Evolutionary conservation across 768 basidiomycete genomes (phyloP).

Genomic region (Daedaleopsis sinensis): DNA sequence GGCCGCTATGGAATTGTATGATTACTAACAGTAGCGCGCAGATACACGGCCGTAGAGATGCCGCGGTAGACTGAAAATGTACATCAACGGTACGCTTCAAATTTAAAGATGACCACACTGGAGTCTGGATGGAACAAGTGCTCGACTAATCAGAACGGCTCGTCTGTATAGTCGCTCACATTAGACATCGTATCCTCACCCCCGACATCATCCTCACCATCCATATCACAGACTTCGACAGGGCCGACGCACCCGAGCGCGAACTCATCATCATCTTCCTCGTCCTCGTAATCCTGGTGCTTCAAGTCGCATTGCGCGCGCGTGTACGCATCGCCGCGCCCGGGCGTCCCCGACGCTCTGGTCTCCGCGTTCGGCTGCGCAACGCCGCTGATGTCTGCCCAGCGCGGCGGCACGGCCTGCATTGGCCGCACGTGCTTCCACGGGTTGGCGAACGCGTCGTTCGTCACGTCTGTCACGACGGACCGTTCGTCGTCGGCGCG

Average conservation of each 20-base stretch:
- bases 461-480: slow-evolving; percentile 1
- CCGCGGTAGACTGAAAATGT: too few relatives aligned
- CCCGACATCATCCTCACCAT: neutral
- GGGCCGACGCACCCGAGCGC: neutral
- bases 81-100: too few relatives aligned
- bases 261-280: too few relatives aligned
- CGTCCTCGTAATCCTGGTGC: too few relatives aligned
- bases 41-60: too few relatives aligned
- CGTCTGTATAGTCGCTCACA: neutral
- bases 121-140: too few relatives aligned
- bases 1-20: too few relatives aligned
- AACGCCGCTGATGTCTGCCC: neutral
- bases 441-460: slow-evolving; percentile 10
- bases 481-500: neutral
- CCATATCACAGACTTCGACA: neutral
- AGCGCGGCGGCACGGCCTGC: neutral
- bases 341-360: too few relatives aligned
- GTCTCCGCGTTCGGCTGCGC: too few relatives aligned
- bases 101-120: too few relatives aligned
- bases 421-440: slow-evolving; percentile 5
- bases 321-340: too few relatives aligned
- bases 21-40: neutral
- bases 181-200: neutral
- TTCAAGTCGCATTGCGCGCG: too few relatives aligned
- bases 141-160: neutral